Percentiles rank a stretch among this genome's conserved stretches.
Conservation (phyloP, 805 yeast genomes). For the Saccharomycopsis sp. region DNA sequence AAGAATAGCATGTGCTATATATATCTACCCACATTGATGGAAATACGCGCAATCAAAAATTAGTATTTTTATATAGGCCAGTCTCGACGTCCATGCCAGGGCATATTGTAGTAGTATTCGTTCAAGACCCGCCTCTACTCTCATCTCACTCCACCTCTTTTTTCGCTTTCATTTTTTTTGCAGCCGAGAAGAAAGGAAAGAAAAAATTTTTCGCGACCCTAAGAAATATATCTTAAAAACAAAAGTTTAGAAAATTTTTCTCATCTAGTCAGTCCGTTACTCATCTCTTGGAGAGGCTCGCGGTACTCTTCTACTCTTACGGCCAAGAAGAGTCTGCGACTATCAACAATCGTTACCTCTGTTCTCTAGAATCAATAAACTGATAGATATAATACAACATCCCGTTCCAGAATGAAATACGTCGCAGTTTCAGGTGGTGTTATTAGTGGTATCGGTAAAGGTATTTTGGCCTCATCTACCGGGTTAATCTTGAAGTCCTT, state of each 20-base stretch:
- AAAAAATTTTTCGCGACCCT: not conserved
- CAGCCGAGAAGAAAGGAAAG: not conserved
- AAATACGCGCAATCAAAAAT: too few relatives aligned
- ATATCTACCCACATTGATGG: too few relatives aligned
- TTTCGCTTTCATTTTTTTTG: not conserved
- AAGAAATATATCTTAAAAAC: not conserved
- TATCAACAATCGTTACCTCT: not conserved
- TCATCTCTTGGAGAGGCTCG: not conserved
- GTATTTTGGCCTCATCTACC: constrained; percentile 95
- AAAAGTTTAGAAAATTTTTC: not conserved
- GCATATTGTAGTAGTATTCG: too few relatives aligned
- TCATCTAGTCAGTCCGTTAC: not conserved
- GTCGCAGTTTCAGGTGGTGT: constrained; percentile 99
- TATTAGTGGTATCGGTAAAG: constrained; percentile 98
- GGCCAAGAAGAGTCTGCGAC: not conserved
- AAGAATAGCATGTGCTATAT: too few relatives aligned
- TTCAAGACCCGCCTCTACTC: too few relatives aligned
- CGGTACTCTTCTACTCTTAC: not conserved
- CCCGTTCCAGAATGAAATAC: constrained; percentile 68
- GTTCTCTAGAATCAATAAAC: not conserved
- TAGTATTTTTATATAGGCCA: too few relatives aligned
- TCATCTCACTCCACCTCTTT: too few relatives aligned
- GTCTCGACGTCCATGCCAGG: too few relatives aligned
- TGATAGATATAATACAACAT: not conserved
- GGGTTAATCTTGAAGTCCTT: constrained; percentile 90